Base-by-base conservation (phyloP, 2,329 filamentous ascomycete species). In the Gliomastix tumulicola region DNA sequence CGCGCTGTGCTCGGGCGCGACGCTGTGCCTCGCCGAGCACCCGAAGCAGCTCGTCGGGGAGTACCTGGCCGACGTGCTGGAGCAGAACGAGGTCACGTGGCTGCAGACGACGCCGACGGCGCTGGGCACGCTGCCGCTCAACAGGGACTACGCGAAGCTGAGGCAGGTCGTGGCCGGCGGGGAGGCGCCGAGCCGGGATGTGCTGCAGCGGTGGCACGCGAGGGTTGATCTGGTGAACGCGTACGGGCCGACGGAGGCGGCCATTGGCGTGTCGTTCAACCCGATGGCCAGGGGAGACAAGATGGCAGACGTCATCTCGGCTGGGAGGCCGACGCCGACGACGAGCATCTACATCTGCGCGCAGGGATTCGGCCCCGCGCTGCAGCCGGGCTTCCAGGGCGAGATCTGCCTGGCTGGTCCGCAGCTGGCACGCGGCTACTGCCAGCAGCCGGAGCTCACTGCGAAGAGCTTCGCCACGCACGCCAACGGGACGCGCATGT, bases 201-300 rank as follows among this genome's bases (percentile, higher is more conserved):
- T 42, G 7, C 38, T 10, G 35, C 33, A 15, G 38, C 35, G 30
- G 20, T 42, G 41, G 41, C 41, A 42, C 17, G 41, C n/a, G n/a
- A n/a, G n/a, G n/a, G n/a, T n/a, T n/a, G 22, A 22, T 0, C 21
- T 49, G 3, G 12, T 39, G 12, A 48, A 44, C 20, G 21, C 5
- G 1, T 52, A 47, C 15, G 49, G 49, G 2, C 46, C 49, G 7
- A 39, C 46, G 12, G 45, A 46, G 11, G 41, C 7, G 2, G n/a
- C n/a, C n/a, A n/a, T n/a, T n/a, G n/a, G 38, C 3, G 38, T 42
- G 16, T 34, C 41, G 4, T 35, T 42, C 28, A 37, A 40, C 16
- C 28, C 32, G 16, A 38, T 42, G 4, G 34, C 37, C 28, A 40
- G 39, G 32, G 15, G 25, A 3, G 35, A 38, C 7, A 16, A 35